A percentile compares a stretch with the other conserved stretches of the same genome.
phyloP scores from a whole-genome alignment of 1,139 yeast genomes.

The Debaryomyces psychrophilus region DNA sequence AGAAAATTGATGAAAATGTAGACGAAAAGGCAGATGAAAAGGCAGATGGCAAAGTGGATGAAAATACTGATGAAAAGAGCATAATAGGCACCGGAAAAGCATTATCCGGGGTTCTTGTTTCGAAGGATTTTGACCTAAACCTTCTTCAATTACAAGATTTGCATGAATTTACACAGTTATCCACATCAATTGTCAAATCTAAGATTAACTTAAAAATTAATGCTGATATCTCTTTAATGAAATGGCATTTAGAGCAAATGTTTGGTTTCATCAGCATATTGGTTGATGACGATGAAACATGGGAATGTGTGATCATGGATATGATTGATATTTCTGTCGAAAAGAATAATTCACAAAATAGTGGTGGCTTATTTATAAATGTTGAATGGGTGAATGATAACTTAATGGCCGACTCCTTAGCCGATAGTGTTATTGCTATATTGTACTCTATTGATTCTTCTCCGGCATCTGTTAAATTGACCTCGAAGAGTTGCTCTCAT shows the following conservation, averaged over 20 bases:
- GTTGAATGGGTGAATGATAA: constrained; percentile 93
- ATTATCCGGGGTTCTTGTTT: constrained; percentile 86
- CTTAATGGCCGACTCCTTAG: constrained; percentile 83
- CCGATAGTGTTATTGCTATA: constrained; percentile 91
- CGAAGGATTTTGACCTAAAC: constrained; percentile 86
- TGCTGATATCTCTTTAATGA: constrained; percentile 78
- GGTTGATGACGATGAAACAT: constrained; percentile 61
- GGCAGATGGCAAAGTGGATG: constrained; percentile 22
- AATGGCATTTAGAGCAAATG: constrained; percentile 94
- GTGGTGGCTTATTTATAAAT: constrained; percentile 48
- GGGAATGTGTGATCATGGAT: constrained; percentile 55
- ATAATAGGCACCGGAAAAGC: constrained; percentile 42
- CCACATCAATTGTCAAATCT: constrained; percentile 84
- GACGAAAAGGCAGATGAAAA: constrained; percentile 22
- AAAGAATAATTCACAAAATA: constrained; percentile 38
- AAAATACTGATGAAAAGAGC: constrained; percentile 14
- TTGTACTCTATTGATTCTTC: constrained; percentile 89
- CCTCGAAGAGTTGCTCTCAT: constrained; percentile 63
- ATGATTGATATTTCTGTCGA: constrained; percentile 53
- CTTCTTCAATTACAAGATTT: constrained; percentile 82
- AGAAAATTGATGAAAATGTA: constrained; percentile 21
- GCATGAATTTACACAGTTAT: constrained; percentile 83
- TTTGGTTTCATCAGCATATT: constrained; percentile 79
- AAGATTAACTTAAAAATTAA: constrained; percentile 76
- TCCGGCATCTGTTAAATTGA: constrained; percentile 89